phyloP scores from a whole-genome alignment of 768 basidiomycete species.

The Krasilnikovozyma curviuscula region DNA sequence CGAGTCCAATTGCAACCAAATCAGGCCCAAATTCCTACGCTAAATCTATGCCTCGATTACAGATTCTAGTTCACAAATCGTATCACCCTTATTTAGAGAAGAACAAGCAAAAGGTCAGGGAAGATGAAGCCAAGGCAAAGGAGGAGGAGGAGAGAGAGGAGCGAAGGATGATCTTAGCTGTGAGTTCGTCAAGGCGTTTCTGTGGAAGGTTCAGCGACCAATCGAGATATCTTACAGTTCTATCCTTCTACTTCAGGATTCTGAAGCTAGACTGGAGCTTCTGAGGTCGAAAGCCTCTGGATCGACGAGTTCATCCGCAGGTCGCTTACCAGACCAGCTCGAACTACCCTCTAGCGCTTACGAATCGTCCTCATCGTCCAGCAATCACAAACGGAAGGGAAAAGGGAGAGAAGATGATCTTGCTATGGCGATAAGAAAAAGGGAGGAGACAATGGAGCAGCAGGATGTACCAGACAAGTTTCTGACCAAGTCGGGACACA shows the following conservation, averaged over 20 bases:
- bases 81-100: constrained; percentile 28
- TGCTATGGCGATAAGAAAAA: too few relatives aligned
- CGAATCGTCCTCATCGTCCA: constrained; percentile 4
- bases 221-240: not conserved
- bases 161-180: constrained; percentile 19
- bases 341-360: constrained; percentile 18
- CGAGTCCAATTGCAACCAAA: too few relatives aligned
- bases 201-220: not conserved
- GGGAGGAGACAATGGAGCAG: constrained; percentile 17
- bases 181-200: constrained; percentile 10
- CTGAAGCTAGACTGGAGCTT: constrained; percentile 19
- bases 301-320: not conserved
- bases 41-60: constrained; percentile 26
- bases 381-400: constrained; percentile 16
- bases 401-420: constrained; percentile 20
- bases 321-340: not conserved
- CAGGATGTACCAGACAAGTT: not conserved
- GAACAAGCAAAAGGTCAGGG: constrained; percentile 27
- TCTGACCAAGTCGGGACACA: not conserved
- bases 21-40: too few relatives aligned
- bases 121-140: constrained; percentile 25
- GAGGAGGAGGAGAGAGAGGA: constrained; percentile 21
- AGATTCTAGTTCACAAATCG: constrained; percentile 28
- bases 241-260: constrained; percentile 13
- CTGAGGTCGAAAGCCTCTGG: constrained; percentile 14